phyloP scores from a whole-genome alignment of 441 rosid genomes.

The Mallotus japonicus region DNA sequence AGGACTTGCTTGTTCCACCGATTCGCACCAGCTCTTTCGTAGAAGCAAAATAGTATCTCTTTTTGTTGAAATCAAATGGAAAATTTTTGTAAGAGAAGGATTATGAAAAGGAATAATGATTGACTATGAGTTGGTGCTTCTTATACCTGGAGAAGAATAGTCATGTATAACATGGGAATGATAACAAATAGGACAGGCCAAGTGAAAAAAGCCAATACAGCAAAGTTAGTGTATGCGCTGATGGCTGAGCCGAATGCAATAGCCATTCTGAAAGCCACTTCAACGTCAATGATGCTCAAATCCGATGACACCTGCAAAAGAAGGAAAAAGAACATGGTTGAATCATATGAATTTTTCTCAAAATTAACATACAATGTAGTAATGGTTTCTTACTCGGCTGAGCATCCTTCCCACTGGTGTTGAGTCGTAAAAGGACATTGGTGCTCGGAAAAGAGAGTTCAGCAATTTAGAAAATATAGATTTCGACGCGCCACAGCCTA shows the following conservation, averaged over 20 bases:
- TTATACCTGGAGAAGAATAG: constrained; percentile 36
- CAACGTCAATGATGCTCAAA: constrained; percentile 37
- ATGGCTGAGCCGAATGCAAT: too few relatives aligned
- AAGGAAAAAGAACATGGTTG: background rate
- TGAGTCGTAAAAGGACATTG: constrained; percentile 58
- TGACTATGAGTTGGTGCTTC: background rate
- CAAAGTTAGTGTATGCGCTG: constrained; percentile 7
- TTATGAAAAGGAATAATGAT: too few relatives aligned
- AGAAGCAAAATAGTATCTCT: constrained; percentile 72
- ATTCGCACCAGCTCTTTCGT: constrained; percentile 88
- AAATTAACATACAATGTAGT: background rate
- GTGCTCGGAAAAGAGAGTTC: constrained; percentile 47
- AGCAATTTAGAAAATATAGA: constrained; percentile 34
- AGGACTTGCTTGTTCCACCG: constrained; percentile 79
- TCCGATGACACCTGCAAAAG: constrained; percentile 51
- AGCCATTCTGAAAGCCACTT: constrained; percentile 33
- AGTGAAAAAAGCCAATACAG: constrained; percentile 33
- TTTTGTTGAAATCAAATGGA: background rate
- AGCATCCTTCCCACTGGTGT: constrained; percentile 67
- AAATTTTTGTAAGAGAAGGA: too few relatives aligned
- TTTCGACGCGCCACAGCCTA: constrained; percentile 38
- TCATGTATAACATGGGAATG: constrained; percentile 39
- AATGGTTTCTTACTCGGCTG: constrained; percentile 42
- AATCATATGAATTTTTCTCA: background rate
- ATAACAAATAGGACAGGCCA: constrained; percentile 48